A percentile compares a stretch with the other conserved stretches of the same genome.
phyloP scores from a whole-genome alignment of 345 rosid genomes.

The Aquilaria malaccensis region DNA sequence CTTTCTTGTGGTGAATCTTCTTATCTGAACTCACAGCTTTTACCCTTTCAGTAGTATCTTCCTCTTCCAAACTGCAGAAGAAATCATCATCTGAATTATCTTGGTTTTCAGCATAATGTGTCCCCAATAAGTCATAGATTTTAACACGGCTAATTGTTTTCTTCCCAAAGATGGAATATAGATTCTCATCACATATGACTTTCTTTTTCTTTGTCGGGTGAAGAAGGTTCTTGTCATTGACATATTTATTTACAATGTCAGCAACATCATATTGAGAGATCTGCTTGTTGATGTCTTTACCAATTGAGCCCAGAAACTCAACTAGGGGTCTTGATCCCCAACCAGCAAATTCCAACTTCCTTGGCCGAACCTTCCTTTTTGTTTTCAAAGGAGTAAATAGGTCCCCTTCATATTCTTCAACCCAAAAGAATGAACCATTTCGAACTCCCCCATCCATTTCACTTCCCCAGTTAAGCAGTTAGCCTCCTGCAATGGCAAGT shows the following conservation, averaged over 20 bases:
- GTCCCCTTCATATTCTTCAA: slow-evolving; percentile 28
- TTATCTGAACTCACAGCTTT: slow-evolving; percentile 16
- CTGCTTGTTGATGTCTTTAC: slow-evolving; percentile 31
- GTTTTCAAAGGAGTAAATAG: slow-evolving; percentile 4
- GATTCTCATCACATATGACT: slow-evolving; percentile 45
- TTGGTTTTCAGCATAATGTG: slow-evolving; percentile 62
- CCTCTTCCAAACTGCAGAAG: slow-evolving; percentile 37
- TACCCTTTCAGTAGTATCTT: slow-evolving; percentile 16
- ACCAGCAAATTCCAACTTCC: slow-evolving; percentile 44
- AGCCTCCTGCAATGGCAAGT: too few species aligned
- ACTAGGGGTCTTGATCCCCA: slow-evolving; percentile 78
- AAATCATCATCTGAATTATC: slow-evolving; percentile 40
- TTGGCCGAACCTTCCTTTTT: slow-evolving; percentile 42
- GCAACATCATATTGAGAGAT: slow-evolving; percentile 48
- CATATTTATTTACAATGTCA: slow-evolving; percentile 36
- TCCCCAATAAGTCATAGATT: slow-evolving; percentile 48
- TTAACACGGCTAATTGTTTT: slow-evolving; percentile 34
- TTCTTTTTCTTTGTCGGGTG: slow-evolving; percentile 48
- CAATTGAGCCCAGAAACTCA: slow-evolving; percentile 51
- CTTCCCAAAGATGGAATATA: slow-evolving; percentile 52
- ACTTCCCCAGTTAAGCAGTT: neutral
- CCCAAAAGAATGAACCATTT: slow-evolving; percentile 22
- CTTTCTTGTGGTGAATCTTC: slow-evolving; percentile 21
- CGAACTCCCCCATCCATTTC: neutral
- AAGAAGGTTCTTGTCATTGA: slow-evolving; percentile 33